Base-by-base conservation (phyloP, 345 rosid genomes). In the Eucalyptus virginea region DNA sequence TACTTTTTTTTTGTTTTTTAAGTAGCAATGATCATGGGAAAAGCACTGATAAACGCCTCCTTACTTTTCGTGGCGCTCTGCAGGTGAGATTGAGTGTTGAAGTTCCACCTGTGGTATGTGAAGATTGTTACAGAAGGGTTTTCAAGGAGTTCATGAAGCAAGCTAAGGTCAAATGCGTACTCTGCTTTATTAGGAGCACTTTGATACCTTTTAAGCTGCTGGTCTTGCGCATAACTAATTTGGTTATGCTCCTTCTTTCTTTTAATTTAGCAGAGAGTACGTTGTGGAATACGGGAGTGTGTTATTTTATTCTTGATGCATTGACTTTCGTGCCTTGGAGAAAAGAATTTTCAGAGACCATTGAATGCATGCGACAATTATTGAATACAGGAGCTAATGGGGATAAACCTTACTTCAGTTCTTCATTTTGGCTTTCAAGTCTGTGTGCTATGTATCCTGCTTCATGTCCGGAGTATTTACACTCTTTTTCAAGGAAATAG, bases 101-200 rank as follows among this genome's bases (percentile, higher is more conserved):
- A 87, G 99, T 95, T 87, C 99, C 99, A 8, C 87, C 90, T 4
- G 92, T 91, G 81, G 98, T 95, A 4, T 95, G 99, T 51, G 93
- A 94, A 91, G 97, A 98, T 94, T 95, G 99, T 89, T 94, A 95
- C 94, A 92, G 90, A 86, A 92, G 95, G 90, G 98, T 97, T 81
- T 83, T 97, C 72, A 92, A 88, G 23, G 98, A 97, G 88, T 93
- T 98, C 88, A 94, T 90, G 94, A 96, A 94, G 92, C 93, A 92
- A 89, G 94, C 95, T 54, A 98, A 97, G 98, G 99, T 96, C 89
- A 88, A 88, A 30, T 44, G 42, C 40, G 34, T 69, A 69, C 9
- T 60, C 81, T 69, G 24, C 81, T 69, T 32, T 69, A 32, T 40
- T 17, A 9, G 42, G 81, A 34, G 42, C 87, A 6, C 8, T 86